Evolutionary conservation across 2,329 filamentous ascomycete species (phyloP).

Genomic region (Aureobasidium lini): DNA sequence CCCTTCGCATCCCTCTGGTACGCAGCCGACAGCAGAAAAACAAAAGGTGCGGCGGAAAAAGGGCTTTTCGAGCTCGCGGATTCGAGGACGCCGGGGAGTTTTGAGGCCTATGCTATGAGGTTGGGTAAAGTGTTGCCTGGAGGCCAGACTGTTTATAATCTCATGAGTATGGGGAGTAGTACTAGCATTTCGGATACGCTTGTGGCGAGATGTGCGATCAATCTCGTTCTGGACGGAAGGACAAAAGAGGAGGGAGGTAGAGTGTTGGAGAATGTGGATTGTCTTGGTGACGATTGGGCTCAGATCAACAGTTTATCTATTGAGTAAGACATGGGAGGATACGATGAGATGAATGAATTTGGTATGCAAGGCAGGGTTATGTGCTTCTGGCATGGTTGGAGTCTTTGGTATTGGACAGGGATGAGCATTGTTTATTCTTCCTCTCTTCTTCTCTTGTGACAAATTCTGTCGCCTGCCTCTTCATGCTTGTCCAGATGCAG

Average conservation of each 20-base stretch:
- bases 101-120: slow-evolving; percentile 28
- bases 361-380: neutral
- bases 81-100: slow-evolving; percentile 24
- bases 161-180: slow-evolving; percentile 24
- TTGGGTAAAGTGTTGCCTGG: slow-evolving; percentile 26
- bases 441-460: too few species aligned
- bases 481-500: too few species aligned
- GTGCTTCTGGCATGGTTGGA: neutral
- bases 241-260: slow-evolving; percentile 23
- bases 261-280: slow-evolving; percentile 30
- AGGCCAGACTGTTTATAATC: slow-evolving; percentile 25
- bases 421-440: too few species aligned
- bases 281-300: slow-evolving; percentile 30
- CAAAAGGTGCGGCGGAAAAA: slow-evolving; percentile 32
- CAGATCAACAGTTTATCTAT: slow-evolving; percentile 21
- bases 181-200: slow-evolving; percentile 26
- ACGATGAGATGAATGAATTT: neutral
- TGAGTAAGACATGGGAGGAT: neutral
- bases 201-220: slow-evolving; percentile 25
- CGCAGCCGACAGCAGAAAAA: slow-evolving; percentile 26
- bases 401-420: neutral
- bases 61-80: slow-evolving; percentile 26
- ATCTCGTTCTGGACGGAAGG: slow-evolving; percentile 24
- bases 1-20: slow-evolving; percentile 32
- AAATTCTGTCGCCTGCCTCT: too few species aligned